Percentiles rank a stretch among this genome's conserved stretches.
Evolutionary conservation across 139 green algal species (phyloP).

Genomic region (Chlamydomonas sphaeroides): DNA sequence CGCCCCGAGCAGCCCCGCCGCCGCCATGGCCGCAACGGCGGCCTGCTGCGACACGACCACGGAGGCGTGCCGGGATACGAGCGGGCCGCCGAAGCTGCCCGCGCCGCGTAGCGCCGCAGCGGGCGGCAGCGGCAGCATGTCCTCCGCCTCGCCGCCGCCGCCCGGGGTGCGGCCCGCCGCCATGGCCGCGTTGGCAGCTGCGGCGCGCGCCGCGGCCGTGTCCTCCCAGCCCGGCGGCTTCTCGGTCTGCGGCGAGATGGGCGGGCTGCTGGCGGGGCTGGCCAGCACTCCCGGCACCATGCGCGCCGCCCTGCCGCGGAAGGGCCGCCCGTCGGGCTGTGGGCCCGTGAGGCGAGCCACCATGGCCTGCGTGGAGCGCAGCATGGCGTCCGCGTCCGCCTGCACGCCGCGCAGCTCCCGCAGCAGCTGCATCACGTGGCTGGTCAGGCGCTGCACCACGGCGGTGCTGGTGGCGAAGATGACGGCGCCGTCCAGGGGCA

Average conservation of each 20-base stretch:
- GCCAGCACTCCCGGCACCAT: constrained; percentile 13
- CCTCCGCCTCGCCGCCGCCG: constrained; percentile 6
- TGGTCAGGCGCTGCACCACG: constrained; percentile 36
- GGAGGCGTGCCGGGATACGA: no score
- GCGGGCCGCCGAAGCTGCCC: no score
- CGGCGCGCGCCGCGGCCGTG: not conserved
- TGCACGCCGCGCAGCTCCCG: constrained; percentile 34
- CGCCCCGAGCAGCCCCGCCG: no score
- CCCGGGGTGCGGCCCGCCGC: not conserved
- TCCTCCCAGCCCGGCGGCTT: constrained; percentile 37
- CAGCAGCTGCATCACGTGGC: constrained; percentile 28
- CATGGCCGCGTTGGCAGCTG: constrained; percentile 7
- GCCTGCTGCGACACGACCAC: no score
- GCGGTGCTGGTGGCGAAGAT: constrained; percentile 33
- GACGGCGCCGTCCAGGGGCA: constrained; percentile 32
- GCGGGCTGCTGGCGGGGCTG: constrained; percentile 14
- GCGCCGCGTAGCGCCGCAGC: not conserved
- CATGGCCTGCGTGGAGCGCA: constrained; percentile 16
- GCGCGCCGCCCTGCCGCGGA: not conserved
- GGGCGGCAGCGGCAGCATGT: constrained; percentile 45
- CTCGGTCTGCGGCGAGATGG: constrained; percentile 27
- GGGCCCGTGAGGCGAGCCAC: not conserved
- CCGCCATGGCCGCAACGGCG: no score
- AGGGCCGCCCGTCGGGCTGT: not conserved
- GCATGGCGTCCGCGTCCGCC: constrained; percentile 32